A percentile compares a stretch with the other conserved stretches of the same genome.
Evolutionary conservation across 768 basidiomycete genomes (phyloP).

Genomic region (Phylloporus scabripes): DNA sequence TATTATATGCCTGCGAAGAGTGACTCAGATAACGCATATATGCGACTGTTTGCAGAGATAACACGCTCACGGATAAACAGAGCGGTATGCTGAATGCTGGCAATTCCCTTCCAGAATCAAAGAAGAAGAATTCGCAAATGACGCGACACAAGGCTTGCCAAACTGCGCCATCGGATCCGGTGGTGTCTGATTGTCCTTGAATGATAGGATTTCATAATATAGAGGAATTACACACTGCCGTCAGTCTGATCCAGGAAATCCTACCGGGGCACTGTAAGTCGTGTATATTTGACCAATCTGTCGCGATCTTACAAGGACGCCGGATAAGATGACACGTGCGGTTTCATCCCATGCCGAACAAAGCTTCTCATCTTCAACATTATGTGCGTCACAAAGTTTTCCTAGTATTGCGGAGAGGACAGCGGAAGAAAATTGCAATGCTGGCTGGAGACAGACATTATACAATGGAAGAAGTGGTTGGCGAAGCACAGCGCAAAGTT

Average conservation of each 20-base stretch:
- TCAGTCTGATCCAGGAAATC: constrained; percentile 22
- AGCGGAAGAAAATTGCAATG: constrained; percentile 38
- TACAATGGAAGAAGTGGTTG: constrained; percentile 43
- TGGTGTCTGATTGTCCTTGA: constrained; percentile 12
- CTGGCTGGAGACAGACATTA: constrained; percentile 30
- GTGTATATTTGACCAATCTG: not conserved
- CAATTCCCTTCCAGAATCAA: constrained; percentile 12
- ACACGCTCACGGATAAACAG: constrained; percentile 20
- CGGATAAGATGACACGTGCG: constrained; percentile 46
- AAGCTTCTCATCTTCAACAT: constrained; percentile 16
- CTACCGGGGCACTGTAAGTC: constrained; percentile 17
- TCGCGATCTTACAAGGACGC: constrained; percentile 38
- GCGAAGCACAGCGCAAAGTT: constrained; percentile 39
- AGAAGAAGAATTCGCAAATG: constrained; percentile 37
- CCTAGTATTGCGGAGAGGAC: constrained; percentile 39
- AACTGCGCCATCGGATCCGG: constrained; percentile 18
- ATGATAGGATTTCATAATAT: not conserved
- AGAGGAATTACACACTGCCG: constrained; percentile 11
- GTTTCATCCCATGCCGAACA: constrained; percentile 41
- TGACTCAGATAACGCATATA: constrained; percentile 28
- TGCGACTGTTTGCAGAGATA: constrained; percentile 11
- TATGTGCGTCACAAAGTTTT: constrained; percentile 31
- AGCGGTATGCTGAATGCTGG: constrained; percentile 22
- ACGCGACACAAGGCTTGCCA: constrained; percentile 27
- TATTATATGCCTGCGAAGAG: constrained; percentile 44